Evolutionary conservation across 2,329 filamentous ascomycete genomes (phyloP).

Genomic region (Penicillium verrucosum): DNA sequence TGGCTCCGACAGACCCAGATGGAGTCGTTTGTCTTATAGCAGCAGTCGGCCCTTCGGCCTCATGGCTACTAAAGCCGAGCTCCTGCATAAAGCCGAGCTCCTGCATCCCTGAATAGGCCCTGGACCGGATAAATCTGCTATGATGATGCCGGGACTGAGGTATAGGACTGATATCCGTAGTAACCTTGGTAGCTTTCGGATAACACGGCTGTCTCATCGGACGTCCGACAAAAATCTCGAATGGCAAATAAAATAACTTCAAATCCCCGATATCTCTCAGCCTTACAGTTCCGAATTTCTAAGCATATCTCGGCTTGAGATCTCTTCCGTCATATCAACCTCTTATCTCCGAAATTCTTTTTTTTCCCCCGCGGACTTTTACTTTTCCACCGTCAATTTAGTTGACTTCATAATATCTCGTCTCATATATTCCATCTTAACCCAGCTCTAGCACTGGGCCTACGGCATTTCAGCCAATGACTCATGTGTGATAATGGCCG

Average conservation of each 20-base stretch:
- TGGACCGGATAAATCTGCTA: background rate
- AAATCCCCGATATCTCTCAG: background rate
- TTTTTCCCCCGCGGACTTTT: background rate
- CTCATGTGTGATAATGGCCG: background rate
- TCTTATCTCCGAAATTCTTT: conserved; percentile 5
- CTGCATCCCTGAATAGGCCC: background rate
- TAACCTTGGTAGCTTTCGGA: conserved; percentile 13
- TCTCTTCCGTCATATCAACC: background rate
- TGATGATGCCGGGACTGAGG: no score
- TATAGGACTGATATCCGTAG: background rate
- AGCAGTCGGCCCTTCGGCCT: background rate
- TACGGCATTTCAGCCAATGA: background rate
- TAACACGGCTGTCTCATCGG: conserved; percentile 28
- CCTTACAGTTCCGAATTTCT: background rate
- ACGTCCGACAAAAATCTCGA: conserved; percentile 13
- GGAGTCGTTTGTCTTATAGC: background rate
- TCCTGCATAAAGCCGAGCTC: background rate
- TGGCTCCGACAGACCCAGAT: background rate
- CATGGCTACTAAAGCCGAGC: background rate
- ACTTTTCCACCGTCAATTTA: background rate
- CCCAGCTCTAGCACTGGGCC: no score
- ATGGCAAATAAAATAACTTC: background rate
- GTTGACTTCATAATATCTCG: background rate
- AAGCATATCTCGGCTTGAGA: background rate
- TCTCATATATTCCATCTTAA: background rate